phyloP scores from a whole-genome alignment of 257 asterid species.

The Scutellaria minor region DNA sequence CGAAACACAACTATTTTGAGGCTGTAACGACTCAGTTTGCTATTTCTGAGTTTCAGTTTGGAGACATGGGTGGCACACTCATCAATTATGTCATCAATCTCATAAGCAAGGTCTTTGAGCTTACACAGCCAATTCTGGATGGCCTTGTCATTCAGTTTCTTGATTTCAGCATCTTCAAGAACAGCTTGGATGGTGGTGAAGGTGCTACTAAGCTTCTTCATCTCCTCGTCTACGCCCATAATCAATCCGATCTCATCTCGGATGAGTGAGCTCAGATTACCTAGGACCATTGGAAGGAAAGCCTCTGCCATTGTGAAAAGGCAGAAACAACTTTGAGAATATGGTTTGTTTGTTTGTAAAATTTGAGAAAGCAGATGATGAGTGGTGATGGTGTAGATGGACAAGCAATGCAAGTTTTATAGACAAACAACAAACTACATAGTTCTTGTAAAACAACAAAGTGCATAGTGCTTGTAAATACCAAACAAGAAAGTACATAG shows the following conservation, averaged over 20 bases:
- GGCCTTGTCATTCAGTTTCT: constrained; percentile 28
- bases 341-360: too few species aligned
- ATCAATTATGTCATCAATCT: constrained; percentile 41
- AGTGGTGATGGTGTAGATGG: too few species aligned
- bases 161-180: constrained; percentile 41
- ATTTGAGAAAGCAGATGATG: too few species aligned
- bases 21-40: constrained; percentile 1
- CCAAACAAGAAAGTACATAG: too few species aligned
- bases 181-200: constrained; percentile 43
- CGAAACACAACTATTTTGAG: constrained; percentile 9
- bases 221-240: constrained; percentile 35
- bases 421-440: too few species aligned
- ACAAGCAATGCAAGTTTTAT: too few species aligned
- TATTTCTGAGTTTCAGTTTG: background rate
- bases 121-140: constrained; percentile 37
- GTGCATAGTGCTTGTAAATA: too few species aligned
- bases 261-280: constrained; percentile 31
- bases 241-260: constrained; percentile 40
- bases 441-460: too few species aligned
- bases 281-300: constrained; percentile 17
- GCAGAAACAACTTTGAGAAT: background rate
- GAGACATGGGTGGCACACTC: constrained; percentile 24
- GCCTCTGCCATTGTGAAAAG: constrained; percentile 37
- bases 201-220: constrained; percentile 39
- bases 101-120: constrained; percentile 34